phyloP scores from a whole-genome alignment of 78 protist genomes.

The Paratrimastix pyriformis region DNA sequence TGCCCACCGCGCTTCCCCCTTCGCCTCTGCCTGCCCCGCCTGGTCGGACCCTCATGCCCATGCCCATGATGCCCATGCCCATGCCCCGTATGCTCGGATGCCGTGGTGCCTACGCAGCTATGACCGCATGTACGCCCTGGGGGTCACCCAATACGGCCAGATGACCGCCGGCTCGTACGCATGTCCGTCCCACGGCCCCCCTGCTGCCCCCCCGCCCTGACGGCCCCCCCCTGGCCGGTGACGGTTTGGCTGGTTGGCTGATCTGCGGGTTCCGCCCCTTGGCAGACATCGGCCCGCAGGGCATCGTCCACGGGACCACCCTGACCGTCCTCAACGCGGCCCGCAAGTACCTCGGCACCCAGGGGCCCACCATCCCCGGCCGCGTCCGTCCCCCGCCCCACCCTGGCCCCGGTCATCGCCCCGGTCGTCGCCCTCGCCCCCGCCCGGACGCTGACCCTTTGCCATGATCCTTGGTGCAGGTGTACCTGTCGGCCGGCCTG shows the following conservation, averaged over 20 bases:
- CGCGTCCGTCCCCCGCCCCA: too few relatives aligned
- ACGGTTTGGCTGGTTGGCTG: neutral
- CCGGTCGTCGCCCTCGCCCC: too few relatives aligned
- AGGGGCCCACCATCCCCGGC: neutral
- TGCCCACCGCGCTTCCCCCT: too few relatives aligned
- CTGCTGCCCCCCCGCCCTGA: too few relatives aligned
- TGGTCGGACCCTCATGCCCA: too few relatives aligned
- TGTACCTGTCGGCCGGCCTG: slow-evolving; percentile 77
- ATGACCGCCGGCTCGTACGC: slow-evolving; percentile 80
- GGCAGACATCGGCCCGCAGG: slow-evolving; percentile 65
- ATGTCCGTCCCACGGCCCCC: too few relatives aligned
- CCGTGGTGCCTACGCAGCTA: too few relatives aligned
- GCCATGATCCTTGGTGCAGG: neutral
- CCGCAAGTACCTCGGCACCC: slow-evolving; percentile 58
- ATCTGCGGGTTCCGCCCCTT: neutral
- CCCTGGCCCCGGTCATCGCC: too few relatives aligned
- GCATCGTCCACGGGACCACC: slow-evolving; percentile 86
- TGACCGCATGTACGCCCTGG: slow-evolving; percentile 70
- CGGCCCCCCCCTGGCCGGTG: too few relatives aligned
- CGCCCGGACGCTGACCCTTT: neutral
- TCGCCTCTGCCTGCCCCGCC: too few relatives aligned
- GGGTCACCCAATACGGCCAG: slow-evolving; percentile 74
- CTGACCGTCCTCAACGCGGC: slow-evolving; percentile 76
- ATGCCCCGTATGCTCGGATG: too few relatives aligned
- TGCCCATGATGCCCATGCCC: too few relatives aligned